Evolutionary conservation across 495 filamentous ascomycete genomes (phyloP), one percentile per base, ranked within the genome.

Genomic region (Cryomyces minteri): DNA sequence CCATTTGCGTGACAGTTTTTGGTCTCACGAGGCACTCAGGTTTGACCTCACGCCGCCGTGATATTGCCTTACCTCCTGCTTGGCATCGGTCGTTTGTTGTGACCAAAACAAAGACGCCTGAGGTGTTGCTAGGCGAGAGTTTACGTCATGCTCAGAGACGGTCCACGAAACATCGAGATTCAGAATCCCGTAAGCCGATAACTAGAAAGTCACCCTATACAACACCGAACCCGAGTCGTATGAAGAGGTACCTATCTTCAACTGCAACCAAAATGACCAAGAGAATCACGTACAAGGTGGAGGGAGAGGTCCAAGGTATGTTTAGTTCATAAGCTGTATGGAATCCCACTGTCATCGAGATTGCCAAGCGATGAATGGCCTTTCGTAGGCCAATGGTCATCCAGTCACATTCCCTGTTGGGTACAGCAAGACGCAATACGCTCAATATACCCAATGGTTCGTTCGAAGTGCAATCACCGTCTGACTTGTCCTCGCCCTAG

Each of bases 241-340:
- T 55, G 53, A 43, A 46, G 46, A 44, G 29, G 12, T 48, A 50
- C 4, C 25, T 41, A 41, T 47, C 46, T 11, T 44, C 52, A 32
- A 50, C 4, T 14, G 40, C 46, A 5, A 43, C 39, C 41, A 57
- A 10, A 0, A 57, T 57, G 54, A 49, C 51, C 14, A 38, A 38
- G 12, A 9, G 34, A 59, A 62, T 63, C 29, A 51, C 47, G 7
- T 64, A 53, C 53, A 59, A 54, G 38, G 61, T 62, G 29, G 51
- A 55, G 11, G 61, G 61, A 44, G 47, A 51, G 8, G 61, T 62
- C 30, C 61, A 64, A 50, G 61, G 56, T 56, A 30, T 39, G 51
- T 44, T 14, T 2, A 25, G 18, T 25, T 2, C 18, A 25, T 25
- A 25, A 25, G 18, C 18, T 25, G 18, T 25, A 25, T 25, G 18